These are phyloP conservation scores for Quercus engelmannii DNA, from an alignment of 306 rosid genomes.

Conservation along the genomic window DNA sequence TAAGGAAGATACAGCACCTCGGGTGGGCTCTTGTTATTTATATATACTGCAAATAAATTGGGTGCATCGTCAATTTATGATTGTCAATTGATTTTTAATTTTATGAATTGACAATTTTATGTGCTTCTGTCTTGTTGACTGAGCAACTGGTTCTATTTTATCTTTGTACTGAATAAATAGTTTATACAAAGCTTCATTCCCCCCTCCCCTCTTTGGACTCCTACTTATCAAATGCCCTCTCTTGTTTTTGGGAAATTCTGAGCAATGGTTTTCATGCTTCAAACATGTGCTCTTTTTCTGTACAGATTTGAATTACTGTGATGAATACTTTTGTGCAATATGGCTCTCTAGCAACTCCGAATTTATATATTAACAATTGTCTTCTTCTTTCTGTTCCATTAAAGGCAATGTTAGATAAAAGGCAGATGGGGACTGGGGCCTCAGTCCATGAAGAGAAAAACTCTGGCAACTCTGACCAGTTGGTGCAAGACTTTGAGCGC, in stretches of 20 bases:
- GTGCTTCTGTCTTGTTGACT: background rate
- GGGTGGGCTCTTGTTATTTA: conserved; percentile 40
- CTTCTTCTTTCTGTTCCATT: conserved; percentile 18
- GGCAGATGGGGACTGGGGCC: conserved; percentile 38
- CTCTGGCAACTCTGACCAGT: conserved; percentile 29
- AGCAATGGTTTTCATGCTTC: background rate
- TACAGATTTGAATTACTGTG: background rate
- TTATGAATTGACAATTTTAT: background rate
- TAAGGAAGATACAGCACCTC: conserved; percentile 59
- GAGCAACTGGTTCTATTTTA: background rate
- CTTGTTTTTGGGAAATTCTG: background rate
- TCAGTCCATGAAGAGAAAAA: conserved; percentile 38
- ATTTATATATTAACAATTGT: conserved; percentile 12
- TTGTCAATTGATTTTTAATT: background rate
- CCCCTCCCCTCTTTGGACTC: background rate
- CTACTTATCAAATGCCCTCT: background rate
- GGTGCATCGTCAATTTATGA: background rate
- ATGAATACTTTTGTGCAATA: background rate
- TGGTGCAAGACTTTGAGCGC: conserved; percentile 45
- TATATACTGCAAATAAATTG: background rate
- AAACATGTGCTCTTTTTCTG: background rate
- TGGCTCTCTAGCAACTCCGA: conserved; percentile 7
- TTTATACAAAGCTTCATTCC: background rate
- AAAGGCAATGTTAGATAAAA: conserved; percentile 54
- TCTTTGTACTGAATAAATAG: background rate